Base-by-base conservation (phyloP, 768 basidiomycete species). In the Galerina sulciceps region DNA sequence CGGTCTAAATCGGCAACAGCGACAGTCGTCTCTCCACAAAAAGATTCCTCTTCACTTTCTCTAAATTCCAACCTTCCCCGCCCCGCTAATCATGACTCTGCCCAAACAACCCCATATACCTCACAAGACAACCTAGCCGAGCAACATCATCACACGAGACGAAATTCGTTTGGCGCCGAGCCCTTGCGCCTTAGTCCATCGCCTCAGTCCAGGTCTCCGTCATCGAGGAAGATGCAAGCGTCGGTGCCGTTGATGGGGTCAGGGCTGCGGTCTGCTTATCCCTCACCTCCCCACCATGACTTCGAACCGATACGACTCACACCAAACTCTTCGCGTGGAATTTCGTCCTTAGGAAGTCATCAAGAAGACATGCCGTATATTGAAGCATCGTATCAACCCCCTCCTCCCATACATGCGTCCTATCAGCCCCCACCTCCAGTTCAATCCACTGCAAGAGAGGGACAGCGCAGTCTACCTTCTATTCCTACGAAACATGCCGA, bases 311-410 rank as follows among this genome's bases (percentile, higher is more conserved):
- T 61, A 48, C 57, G 62, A 6, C 40, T 54, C 48, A 26, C 54
- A 20, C 52, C 49, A n/a, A 42, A 52, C 26, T 41, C 34, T 13
- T 37, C 11, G 6, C 37, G 35, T 18, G 31, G 23, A 49, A 48
- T 37, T 11, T 17, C 34, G 22, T 40, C 43, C 13, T 23, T 23
- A 2, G 40, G 40, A 48, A 22, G 56, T 50, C 38, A 50, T 8
- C 36, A 58, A 17, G 26, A 38, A 14, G 18, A 18, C 11, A 17
- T 52, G 6, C 54, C 55, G 6, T 68, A 63, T 55, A 59, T 72
- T 1, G 69, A 72, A 49, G 71, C 71, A 1, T 67, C 67, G 14
- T 72, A 72, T 63, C 71, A 72, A 54, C 70, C 70, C 40, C 70
- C 70, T 4, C 70, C 70, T n/a, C 70, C 67, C 15, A 40, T 60